Conservation (phyloP, 306 rosid species). For the Oemleria cerasiformis region DNA sequence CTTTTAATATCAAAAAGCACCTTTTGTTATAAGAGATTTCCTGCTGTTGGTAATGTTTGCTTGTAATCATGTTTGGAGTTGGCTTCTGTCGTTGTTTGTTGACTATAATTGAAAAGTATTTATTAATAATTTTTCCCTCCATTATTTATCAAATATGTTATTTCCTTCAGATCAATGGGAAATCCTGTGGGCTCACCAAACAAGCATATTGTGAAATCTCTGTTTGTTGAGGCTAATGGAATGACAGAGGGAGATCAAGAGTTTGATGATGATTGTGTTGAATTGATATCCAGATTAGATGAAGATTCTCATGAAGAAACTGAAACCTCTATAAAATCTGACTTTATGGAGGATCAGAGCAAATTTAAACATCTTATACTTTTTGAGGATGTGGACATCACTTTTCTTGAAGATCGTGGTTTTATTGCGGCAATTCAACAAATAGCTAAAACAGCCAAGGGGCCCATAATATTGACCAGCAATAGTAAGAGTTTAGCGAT, state of each 20-base stretch:
- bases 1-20: neutral
- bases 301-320: slow-evolving; percentile 37
- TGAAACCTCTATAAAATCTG: slow-evolving; percentile 30
- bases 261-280: slow-evolving; percentile 37
- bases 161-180: slow-evolving; percentile 44
- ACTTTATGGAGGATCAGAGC: slow-evolving; percentile 24
- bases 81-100: neutral
- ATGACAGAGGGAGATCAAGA: slow-evolving; percentile 23
- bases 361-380: slow-evolving; percentile 60
- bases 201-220: slow-evolving; percentile 33
- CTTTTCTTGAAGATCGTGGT: slow-evolving; percentile 82
- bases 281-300: slow-evolving; percentile 43
- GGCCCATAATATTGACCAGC: slow-evolving; percentile 93
- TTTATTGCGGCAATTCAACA: slow-evolving; percentile 73
- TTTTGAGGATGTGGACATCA: slow-evolving; percentile 82
- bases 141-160: slow-evolving; percentile 11
- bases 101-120: neutral
- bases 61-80: neutral
- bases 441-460: slow-evolving; percentile 68
- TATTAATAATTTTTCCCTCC: neutral
- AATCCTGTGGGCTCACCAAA: slow-evolving; percentile 30
- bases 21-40: neutral
- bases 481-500: slow-evolving; percentile 59
- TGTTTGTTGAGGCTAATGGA: slow-evolving; percentile 33
- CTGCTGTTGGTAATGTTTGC: slow-evolving; percentile 7